Base-by-base conservation (phyloP, 139 green algal species). In the Desmodesmus armatus region DNA sequence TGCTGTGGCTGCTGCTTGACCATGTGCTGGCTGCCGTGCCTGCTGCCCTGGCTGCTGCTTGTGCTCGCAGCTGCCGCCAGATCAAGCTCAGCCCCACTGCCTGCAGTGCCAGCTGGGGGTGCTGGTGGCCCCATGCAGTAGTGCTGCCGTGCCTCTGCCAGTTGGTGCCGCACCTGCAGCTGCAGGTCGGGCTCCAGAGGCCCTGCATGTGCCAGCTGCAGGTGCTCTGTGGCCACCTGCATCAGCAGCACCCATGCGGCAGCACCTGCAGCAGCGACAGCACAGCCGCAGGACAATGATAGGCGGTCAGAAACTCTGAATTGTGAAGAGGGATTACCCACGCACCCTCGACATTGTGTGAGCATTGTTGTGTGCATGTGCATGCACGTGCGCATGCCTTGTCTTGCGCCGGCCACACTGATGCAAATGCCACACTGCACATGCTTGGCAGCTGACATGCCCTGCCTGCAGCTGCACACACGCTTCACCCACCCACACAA, bases 181-280 rank as follows among this genome's bases (percentile, higher is more conserved):
- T 62, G 7, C 3, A 63, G 25, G 2, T 49, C 15, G 2, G 13
- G 23, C 1, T 51, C 37, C 60, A 62, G 40, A 21, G 31, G 77
- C 6, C 55, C 77, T 21, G 2, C n/a, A 37, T 83, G 60, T 5
- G 21, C n/a, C n/a, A n/a, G n/a, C n/a, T n/a, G 9, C 15, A 69
- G 29, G 33, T 79, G 44, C 47, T 85, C 33, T 44, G 33, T 39
- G 9, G 67, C n/a, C 35, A 85, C 66, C 66, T 71, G 65, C 35
- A 58, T 70, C 17, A 85, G 47, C 44, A 85, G 80, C 31, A 53
- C 31, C 80, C 80, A 85, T 23, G 66, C 80, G 29, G 66, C 31
- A 51, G 25, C 5, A 35, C 66, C 80, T 85, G 80, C 79, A 85
- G 55, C 75, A 49, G 31, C 55, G 39, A 33, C 23, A 29, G 4